These are phyloP conservation scores for Westerdykella aurantiaca DNA, from an alignment of 2,329 filamentous ascomycete species.

Conservation along the genomic window DNA sequence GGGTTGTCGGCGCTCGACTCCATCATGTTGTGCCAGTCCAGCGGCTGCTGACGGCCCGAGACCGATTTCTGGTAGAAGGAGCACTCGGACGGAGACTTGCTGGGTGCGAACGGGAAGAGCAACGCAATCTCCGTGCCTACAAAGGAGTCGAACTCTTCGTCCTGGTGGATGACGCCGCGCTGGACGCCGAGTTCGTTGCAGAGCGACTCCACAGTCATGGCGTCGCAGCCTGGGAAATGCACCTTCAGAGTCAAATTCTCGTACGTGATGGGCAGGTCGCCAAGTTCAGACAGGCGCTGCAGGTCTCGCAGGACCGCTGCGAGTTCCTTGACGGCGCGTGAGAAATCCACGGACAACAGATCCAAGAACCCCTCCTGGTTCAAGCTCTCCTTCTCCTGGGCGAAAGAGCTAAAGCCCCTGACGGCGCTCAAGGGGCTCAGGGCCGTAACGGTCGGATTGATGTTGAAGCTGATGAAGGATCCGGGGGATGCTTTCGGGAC, in stretches of 20 bases:
- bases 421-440: slow-evolving; percentile 65
- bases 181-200: slow-evolving; percentile 84
- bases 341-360: slow-evolving; percentile 80
- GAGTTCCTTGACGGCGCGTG: slow-evolving; percentile 76
- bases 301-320: slow-evolving; percentile 75
- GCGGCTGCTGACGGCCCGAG: slow-evolving; percentile 33
- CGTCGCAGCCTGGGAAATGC: slow-evolving; percentile 86
- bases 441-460: slow-evolving; percentile 86
- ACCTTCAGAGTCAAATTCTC: slow-evolving; percentile 66
- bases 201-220: slow-evolving; percentile 70
- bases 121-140: slow-evolving; percentile 69
- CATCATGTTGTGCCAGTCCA: slow-evolving; percentile 56
- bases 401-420: slow-evolving; percentile 44
- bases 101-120: slow-evolving; percentile 79
- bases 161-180: slow-evolving; percentile 72
- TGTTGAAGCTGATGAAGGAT: slow-evolving; percentile 79
- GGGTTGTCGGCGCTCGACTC: slow-evolving; percentile 24
- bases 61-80: slow-evolving; percentile 43
- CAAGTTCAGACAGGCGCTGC: slow-evolving; percentile 66
- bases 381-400: slow-evolving; percentile 52
- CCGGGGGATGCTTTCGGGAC: slow-evolving; percentile 59
- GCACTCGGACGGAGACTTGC: slow-evolving; percentile 44
- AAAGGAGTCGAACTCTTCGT: slow-evolving; percentile 64
- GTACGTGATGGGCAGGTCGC: slow-evolving; percentile 76
- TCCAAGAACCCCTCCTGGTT: slow-evolving; percentile 81